phyloP scores from a whole-genome alignment of 2,329 filamentous ascomycete genomes.

The Atkinsonella texensis region DNA sequence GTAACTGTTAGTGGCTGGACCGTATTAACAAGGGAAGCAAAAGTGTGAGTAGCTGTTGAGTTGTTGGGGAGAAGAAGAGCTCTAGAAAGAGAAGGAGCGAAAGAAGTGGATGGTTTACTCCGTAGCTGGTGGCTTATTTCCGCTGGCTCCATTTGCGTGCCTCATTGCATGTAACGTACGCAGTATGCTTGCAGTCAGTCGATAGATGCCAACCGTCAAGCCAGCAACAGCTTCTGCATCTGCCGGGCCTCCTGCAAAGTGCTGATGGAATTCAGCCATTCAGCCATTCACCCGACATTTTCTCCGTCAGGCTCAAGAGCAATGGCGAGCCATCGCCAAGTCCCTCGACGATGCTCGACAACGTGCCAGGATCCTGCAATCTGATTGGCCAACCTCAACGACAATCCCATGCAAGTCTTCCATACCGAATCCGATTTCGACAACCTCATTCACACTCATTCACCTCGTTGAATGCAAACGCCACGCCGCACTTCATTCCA shows the following conservation, averaged over 20 bases:
- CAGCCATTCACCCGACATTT: neutral
- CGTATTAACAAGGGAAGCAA: too few species aligned
- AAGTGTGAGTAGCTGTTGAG: too few species aligned
- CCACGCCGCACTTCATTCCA: neutral
- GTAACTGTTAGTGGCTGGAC: too few species aligned
- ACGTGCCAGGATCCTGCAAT: neutral
- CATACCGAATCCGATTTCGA: slow-evolving; percentile 1
- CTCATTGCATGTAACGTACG: neutral
- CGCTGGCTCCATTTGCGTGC: too few species aligned
- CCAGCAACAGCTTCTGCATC: slow-evolving; percentile 4
- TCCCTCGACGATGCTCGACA: neutral
- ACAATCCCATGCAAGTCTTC: neutral
- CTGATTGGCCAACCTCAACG: slow-evolving; percentile 1
- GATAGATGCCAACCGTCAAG: slow-evolving; percentile 2
- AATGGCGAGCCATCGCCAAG: neutral
- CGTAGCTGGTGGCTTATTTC: too few species aligned
- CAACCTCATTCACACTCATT: neutral
- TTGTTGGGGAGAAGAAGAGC: too few species aligned
- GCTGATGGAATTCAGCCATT: neutral
- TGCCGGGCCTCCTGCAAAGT: neutral
- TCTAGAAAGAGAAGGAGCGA: too few species aligned
- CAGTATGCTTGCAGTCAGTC: too few species aligned
- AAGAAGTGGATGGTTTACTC: too few species aligned
- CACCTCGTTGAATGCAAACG: neutral
- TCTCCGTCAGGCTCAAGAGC: neutral